Evolutionary conservation across 2,329 filamentous ascomycete species (phyloP), one percentile per base, ranked within the genome.

Genomic region (Leptographium galeiforme): DNA sequence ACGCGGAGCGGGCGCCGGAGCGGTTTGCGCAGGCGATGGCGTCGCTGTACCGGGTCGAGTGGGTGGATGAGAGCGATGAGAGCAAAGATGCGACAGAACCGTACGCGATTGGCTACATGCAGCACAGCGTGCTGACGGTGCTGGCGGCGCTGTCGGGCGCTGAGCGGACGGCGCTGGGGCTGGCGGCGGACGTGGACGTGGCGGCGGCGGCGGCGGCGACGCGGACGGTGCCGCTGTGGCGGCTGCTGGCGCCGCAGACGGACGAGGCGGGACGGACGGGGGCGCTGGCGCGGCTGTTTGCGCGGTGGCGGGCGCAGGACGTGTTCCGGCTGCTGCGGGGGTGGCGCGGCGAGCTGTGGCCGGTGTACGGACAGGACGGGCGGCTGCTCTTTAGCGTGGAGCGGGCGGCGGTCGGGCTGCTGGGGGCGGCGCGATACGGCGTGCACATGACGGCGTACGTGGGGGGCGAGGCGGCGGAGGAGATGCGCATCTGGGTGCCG

Each of bases 401-500:
- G 66, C 76, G 89, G n/a, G 75, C 78, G 16, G 88, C 85, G 7
- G 79, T 79, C 54, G 79, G 84, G 0, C 70, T 95, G 10, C 82
- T 95, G 48, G 89, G 89, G 1, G 74, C 85, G 2, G 79, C 85
- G 59, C 81, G 83, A 8, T 94, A 89, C 64, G 89, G 89, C 19
- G 81, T 89, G 36, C 87, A 95, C 66, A 80, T 94, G 78, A 87
- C 81, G 33, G 87, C 79, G 6, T 95, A 86, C 62, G 76, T 85
- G 16, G 30, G 11, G 8, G 47, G 4, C 2, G 19, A 16, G 19
- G 30, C 8, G 18, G 19, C 6, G 8, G 8, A 39, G 16, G 36
- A 82, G 18, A 69, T 95, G 46, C 84, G 81, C 62, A 74, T 98
- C 43, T 97, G 93, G 91, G 79, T 95, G 2, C 87, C 93, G 4